Base-by-base conservation (phyloP, 305 asterid species). In the Fraxinus albicans region DNA sequence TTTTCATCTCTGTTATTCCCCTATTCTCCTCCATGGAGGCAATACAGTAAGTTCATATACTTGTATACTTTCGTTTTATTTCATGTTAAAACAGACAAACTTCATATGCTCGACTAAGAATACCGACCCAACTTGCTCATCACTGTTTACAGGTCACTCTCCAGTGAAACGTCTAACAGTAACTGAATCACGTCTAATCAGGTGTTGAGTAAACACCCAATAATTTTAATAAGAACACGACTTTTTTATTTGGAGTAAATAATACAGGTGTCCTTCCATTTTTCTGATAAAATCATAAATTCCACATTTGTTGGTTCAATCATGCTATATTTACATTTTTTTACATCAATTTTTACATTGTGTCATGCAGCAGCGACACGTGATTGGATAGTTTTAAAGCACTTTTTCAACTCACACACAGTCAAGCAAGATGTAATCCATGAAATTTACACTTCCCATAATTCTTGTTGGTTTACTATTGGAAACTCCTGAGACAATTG, bases 11-110 rank as follows among this genome's bases (percentile, higher is more conserved):
- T 76, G 79, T 9, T 69, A 80, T 19, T 55, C 65, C 7, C 84
- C 76, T 0, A 50, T 84, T 50, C 76, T 82, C 53, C 50, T 84
- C 67, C 70, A 77, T n/a, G 77, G 17, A 0, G 84, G 79, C 77
- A 84, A 80, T 23, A 15, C 42, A 74, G 83, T 83, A 79, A 38
- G 69, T 40, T 6, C 12, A 27, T 36, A 8, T 42, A 2, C 21
- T 10, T 2, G 50, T 42, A 42, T 12, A 42, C 50, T 42, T 8
- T 8, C 36, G 35, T n/a, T 33, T 13, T 12, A 34, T 36, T 17
- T 13, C 53, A 74, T 8, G 12, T 36, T 35, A n/a, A 23, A 33
- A 35, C 19, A 53, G 2, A 53, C n/a, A 15, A 53, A 3, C 65
- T n/a, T 42, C 53, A 42, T 10, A 36, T 36, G 42, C 42, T 36